A percentile compares a stretch with the other conserved stretches of the same genome.
These are phyloP conservation scores for Curvularia lunata DNA, from an alignment of 2,329 filamentous ascomycete species.

Conservation along the genomic window DNA sequence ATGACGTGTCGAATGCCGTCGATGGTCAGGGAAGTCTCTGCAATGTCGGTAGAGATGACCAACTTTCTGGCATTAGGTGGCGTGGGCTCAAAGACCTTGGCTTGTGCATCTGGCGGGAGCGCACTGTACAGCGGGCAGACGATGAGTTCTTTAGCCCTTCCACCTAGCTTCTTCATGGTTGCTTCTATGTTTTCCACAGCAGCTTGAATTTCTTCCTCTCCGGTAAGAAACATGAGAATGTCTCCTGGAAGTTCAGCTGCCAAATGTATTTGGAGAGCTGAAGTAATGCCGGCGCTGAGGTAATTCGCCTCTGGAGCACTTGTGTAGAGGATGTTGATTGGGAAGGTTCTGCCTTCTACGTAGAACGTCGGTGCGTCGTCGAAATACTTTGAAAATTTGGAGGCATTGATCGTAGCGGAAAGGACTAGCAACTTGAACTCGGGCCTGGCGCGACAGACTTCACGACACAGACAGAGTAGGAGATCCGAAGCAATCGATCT, in stretches of 20 bases:
- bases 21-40: constrained; percentile 93
- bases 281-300: constrained; percentile 86
- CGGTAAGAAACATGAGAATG: constrained; percentile 92
- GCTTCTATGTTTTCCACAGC: constrained; percentile 84
- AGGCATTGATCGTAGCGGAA: constrained; percentile 91
- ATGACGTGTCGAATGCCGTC: constrained; percentile 97
- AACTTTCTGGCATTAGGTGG: constrained; percentile 86
- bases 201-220: constrained; percentile 93
- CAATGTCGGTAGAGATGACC: constrained; percentile 94
- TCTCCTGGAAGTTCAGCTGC: constrained; percentile 73
- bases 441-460: constrained; percentile 79
- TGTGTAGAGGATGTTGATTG: constrained; percentile 1
- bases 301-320: constrained; percentile 87
- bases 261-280: constrained; percentile 95
- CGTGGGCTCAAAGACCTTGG: constrained; percentile 93
- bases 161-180: constrained; percentile 84
- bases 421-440: constrained; percentile 92
- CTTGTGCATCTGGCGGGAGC: constrained; percentile 85
- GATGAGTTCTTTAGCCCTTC: constrained; percentile 82
- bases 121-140: constrained; percentile 96
- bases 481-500: constrained; percentile 91
- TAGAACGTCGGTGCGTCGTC: constrained; percentile 94
- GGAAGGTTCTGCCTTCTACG: constrained; percentile 69
- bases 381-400: constrained; percentile 91
- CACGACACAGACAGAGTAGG: constrained; percentile 84